A percentile compares a stretch with the other conserved stretches of the same genome.
phyloP scores from a whole-genome alignment of 2,329 filamentous ascomycete genomes.

The Arthroderma sp. region DNA sequence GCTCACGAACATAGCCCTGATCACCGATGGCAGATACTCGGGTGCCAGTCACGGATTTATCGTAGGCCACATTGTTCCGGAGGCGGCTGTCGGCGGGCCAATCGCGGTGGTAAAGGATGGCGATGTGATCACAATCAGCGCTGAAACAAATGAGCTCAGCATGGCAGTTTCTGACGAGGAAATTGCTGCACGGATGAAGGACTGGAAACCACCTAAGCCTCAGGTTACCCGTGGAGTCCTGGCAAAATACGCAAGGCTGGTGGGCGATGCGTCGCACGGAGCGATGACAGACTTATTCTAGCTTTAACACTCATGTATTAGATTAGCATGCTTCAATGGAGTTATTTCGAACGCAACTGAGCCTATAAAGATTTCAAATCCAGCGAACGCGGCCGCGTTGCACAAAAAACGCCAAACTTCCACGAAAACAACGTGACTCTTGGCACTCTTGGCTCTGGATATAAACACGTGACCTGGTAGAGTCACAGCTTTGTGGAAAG shows the following conservation, averaged over 20 bases:
- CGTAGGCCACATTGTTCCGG: slow-evolving; percentile 81
- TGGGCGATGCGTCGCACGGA: slow-evolving; percentile 83
- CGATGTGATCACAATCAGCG: slow-evolving; percentile 69
- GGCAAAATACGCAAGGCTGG: slow-evolving; percentile 79
- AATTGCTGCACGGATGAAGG: slow-evolving; percentile 47
- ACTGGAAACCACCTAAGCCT: slow-evolving; percentile 58
- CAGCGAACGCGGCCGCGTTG: too few species aligned
- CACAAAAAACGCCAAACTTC: too few species aligned
- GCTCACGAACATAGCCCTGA: slow-evolving; percentile 72
- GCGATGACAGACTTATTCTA: slow-evolving; percentile 71
- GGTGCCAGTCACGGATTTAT: slow-evolving; percentile 86
- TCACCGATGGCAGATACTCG: slow-evolving; percentile 61
- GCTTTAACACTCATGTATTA: too few species aligned
- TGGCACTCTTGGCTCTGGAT: too few species aligned
- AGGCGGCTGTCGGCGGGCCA: slow-evolving; percentile 73
- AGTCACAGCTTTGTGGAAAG: too few species aligned
- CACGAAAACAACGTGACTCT: too few species aligned
- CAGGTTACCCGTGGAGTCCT: slow-evolving; percentile 68
- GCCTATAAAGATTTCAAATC: too few species aligned
- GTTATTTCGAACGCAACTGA: too few species aligned
- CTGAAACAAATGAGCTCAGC: slow-evolving; percentile 57
- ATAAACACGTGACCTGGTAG: too few species aligned
- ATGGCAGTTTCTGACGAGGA: slow-evolving; percentile 64
- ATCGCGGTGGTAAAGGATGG: slow-evolving; percentile 73
- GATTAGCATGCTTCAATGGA: too few species aligned